phyloP scores from a whole-genome alignment of 78 protist genomes.

The Dictyostelium purpureum region DNA sequence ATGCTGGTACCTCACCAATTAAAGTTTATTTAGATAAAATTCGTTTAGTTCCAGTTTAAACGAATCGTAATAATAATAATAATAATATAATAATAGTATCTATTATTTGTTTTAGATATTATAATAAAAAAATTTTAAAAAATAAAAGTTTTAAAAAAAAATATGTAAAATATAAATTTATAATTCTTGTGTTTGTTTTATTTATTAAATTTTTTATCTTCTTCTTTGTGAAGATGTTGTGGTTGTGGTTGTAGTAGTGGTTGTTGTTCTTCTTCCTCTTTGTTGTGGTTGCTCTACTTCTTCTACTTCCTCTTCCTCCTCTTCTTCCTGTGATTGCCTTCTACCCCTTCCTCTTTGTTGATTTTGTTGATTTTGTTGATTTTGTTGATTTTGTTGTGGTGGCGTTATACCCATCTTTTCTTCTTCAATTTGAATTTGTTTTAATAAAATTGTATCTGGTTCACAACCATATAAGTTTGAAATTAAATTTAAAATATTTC shows the following conservation, averaged over 20 bases:
- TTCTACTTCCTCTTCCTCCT: not conserved
- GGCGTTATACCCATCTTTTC: not conserved
- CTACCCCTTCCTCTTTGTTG: not conserved
- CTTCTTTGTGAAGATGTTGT: not conserved
- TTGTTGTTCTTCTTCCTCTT: not conserved
- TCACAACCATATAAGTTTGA: slow-evolving; percentile 31
- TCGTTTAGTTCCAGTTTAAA: slow-evolving; percentile 8
- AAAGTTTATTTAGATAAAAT: slow-evolving; percentile 45
- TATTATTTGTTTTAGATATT: not conserved
- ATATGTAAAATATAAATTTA: not conserved
- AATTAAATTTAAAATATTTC: not conserved
- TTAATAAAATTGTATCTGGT: slow-evolving; percentile 22
- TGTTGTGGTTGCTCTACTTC: slow-evolving; percentile 1
- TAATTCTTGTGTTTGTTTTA: too few relatives aligned
- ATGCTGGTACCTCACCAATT: not conserved
- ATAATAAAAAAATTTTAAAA: not conserved
- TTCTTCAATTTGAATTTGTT: slow-evolving; percentile 21
- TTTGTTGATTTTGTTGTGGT: not conserved
- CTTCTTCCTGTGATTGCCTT: not conserved
- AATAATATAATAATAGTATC: not conserved
- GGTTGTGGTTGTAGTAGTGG: not conserved
- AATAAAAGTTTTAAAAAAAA: not conserved
- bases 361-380: not conserved
- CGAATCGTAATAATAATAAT: not conserved
- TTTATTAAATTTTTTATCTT: too few relatives aligned